phyloP scores from a whole-genome alignment of 805 yeast species.

The Saturnispora sanitii region DNA sequence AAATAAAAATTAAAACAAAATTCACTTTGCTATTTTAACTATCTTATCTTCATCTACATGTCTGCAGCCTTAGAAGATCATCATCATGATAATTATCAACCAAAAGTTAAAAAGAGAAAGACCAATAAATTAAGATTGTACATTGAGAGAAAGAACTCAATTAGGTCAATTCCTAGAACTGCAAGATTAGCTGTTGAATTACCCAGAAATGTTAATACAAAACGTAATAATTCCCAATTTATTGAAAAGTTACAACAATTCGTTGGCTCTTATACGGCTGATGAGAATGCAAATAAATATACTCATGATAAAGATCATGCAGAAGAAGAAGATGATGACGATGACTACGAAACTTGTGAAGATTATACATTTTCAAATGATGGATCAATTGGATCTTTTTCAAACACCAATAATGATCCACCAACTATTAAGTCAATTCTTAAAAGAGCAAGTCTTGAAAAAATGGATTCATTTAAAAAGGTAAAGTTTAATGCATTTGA shows the following conservation, averaged over 20 bases:
- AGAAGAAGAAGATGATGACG: not conserved
- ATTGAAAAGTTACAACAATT: conserved; percentile 1
- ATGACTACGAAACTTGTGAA: not conserved
- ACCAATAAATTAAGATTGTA: not conserved
- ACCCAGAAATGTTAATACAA: not conserved
- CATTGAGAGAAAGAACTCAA: not conserved
- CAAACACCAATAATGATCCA: not conserved
- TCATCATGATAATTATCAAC: not conserved
- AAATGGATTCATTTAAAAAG: not conserved
- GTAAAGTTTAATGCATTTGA: not conserved
- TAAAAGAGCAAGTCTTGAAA: not conserved
- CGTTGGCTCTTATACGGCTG: not conserved
- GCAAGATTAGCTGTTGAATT: not conserved
- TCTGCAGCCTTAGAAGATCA: not conserved
- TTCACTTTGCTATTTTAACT: no score
- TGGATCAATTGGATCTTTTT: not conserved
- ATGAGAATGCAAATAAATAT: not conserved
- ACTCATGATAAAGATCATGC: not conserved
- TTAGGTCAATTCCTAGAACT: not conserved
- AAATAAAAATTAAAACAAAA: no score
- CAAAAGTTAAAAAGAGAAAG: conserved; percentile 1
- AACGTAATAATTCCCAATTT: not conserved
- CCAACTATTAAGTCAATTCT: not conserved
- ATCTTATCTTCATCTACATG: no score
- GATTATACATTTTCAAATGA: not conserved